Conservation (phyloP, 169 alveolate species). For the Amoebophrya sp. region DNA sequence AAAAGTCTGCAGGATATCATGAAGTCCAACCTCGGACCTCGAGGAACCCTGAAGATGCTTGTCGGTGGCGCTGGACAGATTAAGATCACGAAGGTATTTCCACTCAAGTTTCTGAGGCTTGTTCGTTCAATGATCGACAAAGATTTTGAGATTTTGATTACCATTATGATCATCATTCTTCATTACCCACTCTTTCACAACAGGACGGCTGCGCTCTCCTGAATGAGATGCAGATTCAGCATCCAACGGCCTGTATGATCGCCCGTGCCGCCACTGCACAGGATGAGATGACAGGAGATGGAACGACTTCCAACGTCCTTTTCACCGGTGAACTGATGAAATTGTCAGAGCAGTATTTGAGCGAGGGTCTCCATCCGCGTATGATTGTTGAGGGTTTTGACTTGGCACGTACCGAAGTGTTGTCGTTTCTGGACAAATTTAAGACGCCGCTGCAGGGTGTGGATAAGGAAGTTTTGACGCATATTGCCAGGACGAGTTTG, state of each 20-base stretch:
- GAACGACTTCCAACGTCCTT: constrained; percentile 93
- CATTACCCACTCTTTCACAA: constrained; percentile 46
- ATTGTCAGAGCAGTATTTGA: constrained; percentile 59
- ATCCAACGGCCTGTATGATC: constrained; percentile 98
- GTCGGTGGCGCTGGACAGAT: constrained; percentile 81
- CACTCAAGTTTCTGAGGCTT: neutral
- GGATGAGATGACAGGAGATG: constrained; percentile 94
- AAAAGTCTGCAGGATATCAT: constrained; percentile 92
- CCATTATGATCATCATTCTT: too few species aligned
- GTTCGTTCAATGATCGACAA: too few species aligned
- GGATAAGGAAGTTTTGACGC: constrained; percentile 80
- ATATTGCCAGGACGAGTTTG: constrained; percentile 87
- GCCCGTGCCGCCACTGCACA: constrained; percentile 97
- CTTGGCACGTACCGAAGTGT: constrained; percentile 77
- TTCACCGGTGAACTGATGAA: constrained; percentile 83
- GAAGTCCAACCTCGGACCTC: constrained; percentile 94
- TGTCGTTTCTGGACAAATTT: constrained; percentile 69
- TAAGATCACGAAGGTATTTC: constrained; percentile 45
- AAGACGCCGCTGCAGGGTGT: constrained; percentile 47
- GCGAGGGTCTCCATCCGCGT: constrained; percentile 95
- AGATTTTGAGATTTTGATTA: too few species aligned
- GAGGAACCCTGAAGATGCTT: constrained; percentile 97
- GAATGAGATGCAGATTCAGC: constrained; percentile 96
- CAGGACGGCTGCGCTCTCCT: constrained; percentile 92
- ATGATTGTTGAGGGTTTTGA: constrained; percentile 93